Conservation (phyloP, 106 monocot genomes). For the Apostasia ramifera region DNA sequence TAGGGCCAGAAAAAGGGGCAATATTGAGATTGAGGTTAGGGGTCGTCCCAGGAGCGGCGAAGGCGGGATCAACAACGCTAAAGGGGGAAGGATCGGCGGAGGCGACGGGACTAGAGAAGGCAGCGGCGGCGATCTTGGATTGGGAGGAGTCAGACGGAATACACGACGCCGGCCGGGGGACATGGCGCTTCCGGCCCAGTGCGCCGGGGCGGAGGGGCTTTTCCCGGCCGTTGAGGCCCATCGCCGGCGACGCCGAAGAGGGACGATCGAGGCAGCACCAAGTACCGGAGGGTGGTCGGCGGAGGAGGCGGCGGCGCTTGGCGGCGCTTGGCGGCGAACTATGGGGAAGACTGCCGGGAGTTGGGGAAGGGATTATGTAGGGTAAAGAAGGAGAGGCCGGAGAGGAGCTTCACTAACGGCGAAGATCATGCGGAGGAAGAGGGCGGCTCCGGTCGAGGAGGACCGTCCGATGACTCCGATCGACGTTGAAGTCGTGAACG, state of each 20-base stretch:
- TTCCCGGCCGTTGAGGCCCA: conserved; percentile 25
- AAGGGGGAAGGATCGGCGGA: background rate
- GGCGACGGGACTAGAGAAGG: conserved; percentile 2
- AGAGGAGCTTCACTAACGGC: too few relatives aligned
- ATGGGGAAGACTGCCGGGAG: too few relatives aligned
- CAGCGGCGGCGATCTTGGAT: background rate
- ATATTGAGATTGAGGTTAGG: conserved; percentile 10
- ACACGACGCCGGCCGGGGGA: conserved; percentile 1
- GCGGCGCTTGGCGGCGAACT: too few relatives aligned
- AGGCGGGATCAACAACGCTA: background rate
- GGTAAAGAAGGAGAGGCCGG: too few relatives aligned
- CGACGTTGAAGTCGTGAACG: too few relatives aligned
- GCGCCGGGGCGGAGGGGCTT: conserved; percentile 11
- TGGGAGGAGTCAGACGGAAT: background rate
- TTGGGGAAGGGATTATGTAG: too few relatives aligned
- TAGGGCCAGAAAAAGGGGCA: background rate
- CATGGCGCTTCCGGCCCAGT: conserved; percentile 4
- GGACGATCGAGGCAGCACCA: background rate
- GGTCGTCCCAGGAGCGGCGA: background rate
- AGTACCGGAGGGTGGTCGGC: too few relatives aligned
- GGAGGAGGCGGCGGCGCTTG: too few relatives aligned
- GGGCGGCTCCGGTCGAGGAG: too few relatives aligned
- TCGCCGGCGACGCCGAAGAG: background rate
- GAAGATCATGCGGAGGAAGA: too few relatives aligned
- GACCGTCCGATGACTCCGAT: too few relatives aligned